phyloP scores from a whole-genome alignment of 495 filamentous ascomycete species.

The Hypomontagnella submonticulosa region DNA sequence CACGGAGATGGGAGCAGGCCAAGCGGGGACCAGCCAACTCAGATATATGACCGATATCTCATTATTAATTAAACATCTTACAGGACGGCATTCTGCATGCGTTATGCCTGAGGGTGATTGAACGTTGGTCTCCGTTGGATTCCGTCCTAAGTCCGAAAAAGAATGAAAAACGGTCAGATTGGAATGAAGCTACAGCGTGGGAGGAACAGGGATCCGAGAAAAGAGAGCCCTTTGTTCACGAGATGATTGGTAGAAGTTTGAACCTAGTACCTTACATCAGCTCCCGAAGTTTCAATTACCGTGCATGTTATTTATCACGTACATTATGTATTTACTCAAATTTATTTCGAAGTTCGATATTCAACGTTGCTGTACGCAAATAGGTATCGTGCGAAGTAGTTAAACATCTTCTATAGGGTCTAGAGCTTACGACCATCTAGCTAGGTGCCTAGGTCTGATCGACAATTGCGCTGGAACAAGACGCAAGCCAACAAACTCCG shows the following conservation, averaged over 20 bases:
- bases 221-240: not conserved
- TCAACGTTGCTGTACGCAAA: too few species aligned
- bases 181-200: slow-evolving; percentile 16
- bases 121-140: slow-evolving; percentile 22
- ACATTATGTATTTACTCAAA: not conserved
- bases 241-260: too few species aligned
- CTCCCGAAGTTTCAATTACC: too few species aligned
- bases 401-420: too few species aligned
- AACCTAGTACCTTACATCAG: too few species aligned
- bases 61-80: too few species aligned
- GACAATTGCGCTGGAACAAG: too few species aligned
- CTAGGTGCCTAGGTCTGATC: too few species aligned
- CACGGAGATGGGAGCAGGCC: not conserved
- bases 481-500: too few species aligned
- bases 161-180: slow-evolving; percentile 9
- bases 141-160: slow-evolving; percentile 13
- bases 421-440: too few species aligned
- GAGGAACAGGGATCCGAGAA: slow-evolving; percentile 1
- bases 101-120: not conserved
- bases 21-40: slow-evolving; percentile 7
- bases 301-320: not conserved
- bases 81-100: not conserved
- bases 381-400: too few species aligned
- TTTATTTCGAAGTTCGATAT: too few species aligned
- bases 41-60: slow-evolving; percentile 13